These are phyloP conservation scores for Centella asiatica DNA, from an alignment of 129 eudicot genomes.

Conservation along the genomic window DNA sequence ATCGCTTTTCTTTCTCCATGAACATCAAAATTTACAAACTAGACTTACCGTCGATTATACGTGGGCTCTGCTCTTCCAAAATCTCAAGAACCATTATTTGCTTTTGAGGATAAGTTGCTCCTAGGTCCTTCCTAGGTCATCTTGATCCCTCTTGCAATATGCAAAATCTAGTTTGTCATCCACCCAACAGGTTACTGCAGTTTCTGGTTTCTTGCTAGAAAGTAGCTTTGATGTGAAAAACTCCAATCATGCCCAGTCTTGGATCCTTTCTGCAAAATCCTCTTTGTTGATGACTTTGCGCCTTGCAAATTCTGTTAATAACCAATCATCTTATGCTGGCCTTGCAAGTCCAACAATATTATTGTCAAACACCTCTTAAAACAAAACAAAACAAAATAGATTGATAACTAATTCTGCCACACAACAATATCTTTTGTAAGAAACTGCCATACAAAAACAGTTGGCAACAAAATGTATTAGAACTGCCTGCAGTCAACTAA, in stretches of 20 bases:
- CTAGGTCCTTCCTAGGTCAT: background rate
- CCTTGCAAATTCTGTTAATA: background rate
- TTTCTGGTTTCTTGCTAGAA: background rate
- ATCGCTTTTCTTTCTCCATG: constrained; percentile 16
- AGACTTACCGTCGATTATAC: constrained; percentile 31
- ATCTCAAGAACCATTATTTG: background rate
- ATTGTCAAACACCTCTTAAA: constrained; percentile 17
- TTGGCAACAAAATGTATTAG: background rate
- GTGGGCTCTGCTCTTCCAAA: constrained; percentile 26
- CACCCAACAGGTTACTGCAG: constrained; percentile 1
- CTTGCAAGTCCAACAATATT: constrained; percentile 10
- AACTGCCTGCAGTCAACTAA: background rate
- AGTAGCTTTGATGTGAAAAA: background rate
- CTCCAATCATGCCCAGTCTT: background rate
- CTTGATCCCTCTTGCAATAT: constrained; percentile 5
- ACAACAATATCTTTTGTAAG: background rate
- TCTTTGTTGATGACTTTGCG: constrained; percentile 1
- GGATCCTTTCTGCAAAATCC: constrained; percentile 7
- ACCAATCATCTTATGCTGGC: constrained; percentile 17
- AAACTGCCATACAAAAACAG: background rate
- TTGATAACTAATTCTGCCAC: background rate
- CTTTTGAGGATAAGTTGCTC: background rate
- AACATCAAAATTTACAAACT: constrained; percentile 20
- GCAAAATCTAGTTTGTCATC: constrained; percentile 1
- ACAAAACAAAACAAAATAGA: background rate